A percentile compares a stretch with the other conserved stretches of the same genome.
Evolutionary conservation across 176 grass and related monocot genomes (phyloP).

Genomic region (Musa schizocarpa): DNA sequence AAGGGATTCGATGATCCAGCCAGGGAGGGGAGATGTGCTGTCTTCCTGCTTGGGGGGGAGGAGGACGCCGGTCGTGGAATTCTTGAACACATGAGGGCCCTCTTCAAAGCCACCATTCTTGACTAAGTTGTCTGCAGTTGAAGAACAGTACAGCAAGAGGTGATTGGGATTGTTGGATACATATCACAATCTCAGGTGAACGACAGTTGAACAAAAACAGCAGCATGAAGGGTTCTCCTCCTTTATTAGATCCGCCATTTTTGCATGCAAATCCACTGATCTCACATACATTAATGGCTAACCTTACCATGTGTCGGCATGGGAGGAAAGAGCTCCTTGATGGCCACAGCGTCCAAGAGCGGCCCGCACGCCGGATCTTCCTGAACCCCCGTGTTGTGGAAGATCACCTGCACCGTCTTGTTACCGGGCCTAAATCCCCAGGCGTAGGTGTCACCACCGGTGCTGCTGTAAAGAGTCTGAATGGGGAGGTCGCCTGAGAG

Average conservation of each 20-base stretch:
- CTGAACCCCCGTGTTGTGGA: slow-evolving; percentile 80
- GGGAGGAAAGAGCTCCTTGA: slow-evolving; percentile 76
- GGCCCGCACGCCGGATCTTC: slow-evolving; percentile 73
- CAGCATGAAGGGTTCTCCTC: too few species aligned
- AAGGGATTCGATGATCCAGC: slow-evolving; percentile 97
- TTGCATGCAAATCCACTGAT: too few species aligned
- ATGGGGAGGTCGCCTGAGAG: slow-evolving; percentile 66
- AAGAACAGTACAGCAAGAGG: not conserved
- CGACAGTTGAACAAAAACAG: too few species aligned
- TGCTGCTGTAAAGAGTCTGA: slow-evolving; percentile 80
- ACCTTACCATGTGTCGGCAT: slow-evolving; percentile 63
- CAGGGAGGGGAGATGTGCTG: slow-evolving; percentile 65
- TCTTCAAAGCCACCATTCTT: slow-evolving; percentile 61
- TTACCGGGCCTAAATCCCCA: slow-evolving; percentile 71
- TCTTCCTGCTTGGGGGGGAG: slow-evolving; percentile 61
- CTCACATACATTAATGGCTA: too few species aligned
- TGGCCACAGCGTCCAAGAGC: slow-evolving; percentile 76
- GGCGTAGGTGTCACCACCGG: slow-evolving; percentile 57
- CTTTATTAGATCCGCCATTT: too few species aligned
- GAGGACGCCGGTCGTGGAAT: slow-evolving; percentile 34
- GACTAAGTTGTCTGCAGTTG: slow-evolving; percentile 59
- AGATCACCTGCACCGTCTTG: slow-evolving; percentile 45
- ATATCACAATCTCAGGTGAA: too few species aligned
- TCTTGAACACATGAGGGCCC: slow-evolving; percentile 59
- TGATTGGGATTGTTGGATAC: too few species aligned